These are phyloP conservation scores for Yarrowia divulgata DNA, from an alignment of 805 yeast genomes.

Conservation along the genomic window DNA sequence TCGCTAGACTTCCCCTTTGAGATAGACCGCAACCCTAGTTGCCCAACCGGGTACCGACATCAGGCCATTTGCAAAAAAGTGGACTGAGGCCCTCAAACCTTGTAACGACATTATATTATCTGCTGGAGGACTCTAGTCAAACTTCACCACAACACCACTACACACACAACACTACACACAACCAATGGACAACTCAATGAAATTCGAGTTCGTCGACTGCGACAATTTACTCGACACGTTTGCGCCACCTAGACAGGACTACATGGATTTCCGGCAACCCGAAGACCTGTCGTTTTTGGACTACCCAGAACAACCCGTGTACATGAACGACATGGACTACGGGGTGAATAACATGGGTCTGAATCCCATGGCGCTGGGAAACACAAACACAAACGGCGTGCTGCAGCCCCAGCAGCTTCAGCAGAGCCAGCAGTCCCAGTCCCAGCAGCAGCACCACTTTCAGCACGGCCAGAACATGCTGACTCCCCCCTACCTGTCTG, in stretches of 20 bases:
- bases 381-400: slow-evolving; percentile 13
- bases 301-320: slow-evolving; percentile 30
- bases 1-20: neutral
- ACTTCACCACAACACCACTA: slow-evolving; percentile 14
- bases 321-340: slow-evolving; percentile 26
- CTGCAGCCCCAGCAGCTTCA: slow-evolving; percentile 24
- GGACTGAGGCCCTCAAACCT: slow-evolving; percentile 35
- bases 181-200: slow-evolving; percentile 38
- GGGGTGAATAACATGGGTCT: slow-evolving; percentile 18
- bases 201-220: slow-evolving; percentile 39
- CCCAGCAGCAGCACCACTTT: slow-evolving; percentile 1
- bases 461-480: slow-evolving; percentile 25
- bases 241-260: slow-evolving; percentile 33
- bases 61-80: slow-evolving; percentile 37
- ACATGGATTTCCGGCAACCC: slow-evolving; percentile 27
- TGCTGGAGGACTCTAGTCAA: neutral
- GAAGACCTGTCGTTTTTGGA: slow-evolving; percentile 32
- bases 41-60: slow-evolving; percentile 14
- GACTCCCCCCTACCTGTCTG: slow-evolving; percentile 31
- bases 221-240: slow-evolving; percentile 38
- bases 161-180: neutral
- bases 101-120: slow-evolving; percentile 28
- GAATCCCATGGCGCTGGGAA: slow-evolving; percentile 30
- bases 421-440: neutral
- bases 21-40: slow-evolving; percentile 2